Evolutionary conservation across 805 yeast genomes (phyloP).

Genomic region (Metschnikowia picachoensis): DNA sequence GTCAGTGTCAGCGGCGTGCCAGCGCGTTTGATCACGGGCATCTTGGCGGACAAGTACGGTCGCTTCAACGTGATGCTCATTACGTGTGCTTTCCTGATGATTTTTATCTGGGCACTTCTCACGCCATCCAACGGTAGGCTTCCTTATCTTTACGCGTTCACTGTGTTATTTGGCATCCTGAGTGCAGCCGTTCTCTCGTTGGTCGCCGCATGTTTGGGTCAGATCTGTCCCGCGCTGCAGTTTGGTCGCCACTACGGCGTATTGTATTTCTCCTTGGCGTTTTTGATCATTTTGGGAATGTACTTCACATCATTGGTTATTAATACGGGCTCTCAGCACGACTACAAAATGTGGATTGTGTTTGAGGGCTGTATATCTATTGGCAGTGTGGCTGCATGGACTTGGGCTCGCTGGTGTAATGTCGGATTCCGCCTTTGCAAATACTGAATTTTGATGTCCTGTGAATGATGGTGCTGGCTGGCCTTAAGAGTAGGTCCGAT

Average conservation of each 20-base stretch:
- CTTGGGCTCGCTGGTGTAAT: conserved; percentile 14
- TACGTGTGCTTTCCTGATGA: conserved; percentile 26
- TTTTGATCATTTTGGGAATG: conserved; percentile 12
- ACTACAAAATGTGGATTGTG: conserved; percentile 13
- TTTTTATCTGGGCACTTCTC: conserved; percentile 27
- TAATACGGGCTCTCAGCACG: conserved; percentile 8
- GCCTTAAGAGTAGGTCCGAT: too few species aligned
- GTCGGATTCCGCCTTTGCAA: conserved; percentile 13
- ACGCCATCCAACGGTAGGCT: conserved; percentile 27
- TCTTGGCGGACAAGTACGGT: conserved; percentile 38
- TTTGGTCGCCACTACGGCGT: conserved; percentile 71
- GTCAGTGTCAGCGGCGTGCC: conserved; percentile 45
- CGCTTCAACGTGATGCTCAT: conserved; percentile 49
- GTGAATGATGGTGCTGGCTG: too few species aligned
- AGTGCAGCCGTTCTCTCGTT: conserved; percentile 60
- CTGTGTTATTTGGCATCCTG: conserved; percentile 54
- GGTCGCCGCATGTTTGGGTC: conserved; percentile 65
- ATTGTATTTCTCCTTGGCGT: conserved; percentile 36
- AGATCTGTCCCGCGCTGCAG: conserved; percentile 56
- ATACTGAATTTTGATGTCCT: neutral
- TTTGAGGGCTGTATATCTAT: conserved; percentile 11
- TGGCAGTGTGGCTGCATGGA: conserved; percentile 12
- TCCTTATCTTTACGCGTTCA: conserved; percentile 45
- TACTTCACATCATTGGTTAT: conserved; percentile 13
- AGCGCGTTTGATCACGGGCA: conserved; percentile 30